These are phyloP conservation scores for Gossypium herbaceum DNA, from an alignment of 345 rosid species.

Conservation along the genomic window DNA sequence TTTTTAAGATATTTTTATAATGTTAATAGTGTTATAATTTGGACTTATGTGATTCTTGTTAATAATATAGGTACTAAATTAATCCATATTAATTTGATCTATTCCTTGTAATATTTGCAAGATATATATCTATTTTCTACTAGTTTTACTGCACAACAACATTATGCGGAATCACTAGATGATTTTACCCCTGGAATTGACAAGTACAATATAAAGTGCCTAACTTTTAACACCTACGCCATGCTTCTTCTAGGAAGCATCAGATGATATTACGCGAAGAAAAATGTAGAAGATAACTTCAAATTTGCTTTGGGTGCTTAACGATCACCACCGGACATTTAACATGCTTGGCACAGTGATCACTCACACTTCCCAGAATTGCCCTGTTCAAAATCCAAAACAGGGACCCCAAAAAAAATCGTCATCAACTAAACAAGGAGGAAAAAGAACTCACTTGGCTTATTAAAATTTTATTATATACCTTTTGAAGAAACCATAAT, in stretches of 20 bases:
- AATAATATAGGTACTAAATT: too few relatives aligned
- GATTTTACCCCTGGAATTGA: not conserved
- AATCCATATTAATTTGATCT: too few relatives aligned
- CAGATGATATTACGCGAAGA: not conserved
- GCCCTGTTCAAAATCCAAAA: constrained; percentile 40
- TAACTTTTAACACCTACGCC: too few relatives aligned
- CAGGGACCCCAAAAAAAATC: not conserved
- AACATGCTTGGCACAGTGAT: constrained; percentile 69
- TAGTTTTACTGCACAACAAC: too few relatives aligned
- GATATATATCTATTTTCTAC: too few relatives aligned
- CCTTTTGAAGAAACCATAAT: constrained; percentile 93
- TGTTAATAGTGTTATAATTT: too few relatives aligned
- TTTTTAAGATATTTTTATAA: too few relatives aligned
- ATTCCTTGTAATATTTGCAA: too few relatives aligned
- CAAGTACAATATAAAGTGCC: not conserved
- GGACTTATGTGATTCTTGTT: too few relatives aligned
- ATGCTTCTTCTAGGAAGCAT: not conserved
- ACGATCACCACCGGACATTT: constrained; percentile 85
- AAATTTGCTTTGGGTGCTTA: constrained; percentile 35
- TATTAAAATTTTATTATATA: constrained; percentile 4
- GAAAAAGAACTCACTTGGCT: not conserved
- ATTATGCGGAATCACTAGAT: not conserved
- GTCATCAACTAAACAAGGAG: not conserved
- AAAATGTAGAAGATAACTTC: not conserved
- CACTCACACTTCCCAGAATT: constrained; percentile 84